These are phyloP conservation scores for Aspergillus neoniger DNA, from an alignment of 2,329 filamentous ascomycete genomes.

Conservation along the genomic window DNA sequence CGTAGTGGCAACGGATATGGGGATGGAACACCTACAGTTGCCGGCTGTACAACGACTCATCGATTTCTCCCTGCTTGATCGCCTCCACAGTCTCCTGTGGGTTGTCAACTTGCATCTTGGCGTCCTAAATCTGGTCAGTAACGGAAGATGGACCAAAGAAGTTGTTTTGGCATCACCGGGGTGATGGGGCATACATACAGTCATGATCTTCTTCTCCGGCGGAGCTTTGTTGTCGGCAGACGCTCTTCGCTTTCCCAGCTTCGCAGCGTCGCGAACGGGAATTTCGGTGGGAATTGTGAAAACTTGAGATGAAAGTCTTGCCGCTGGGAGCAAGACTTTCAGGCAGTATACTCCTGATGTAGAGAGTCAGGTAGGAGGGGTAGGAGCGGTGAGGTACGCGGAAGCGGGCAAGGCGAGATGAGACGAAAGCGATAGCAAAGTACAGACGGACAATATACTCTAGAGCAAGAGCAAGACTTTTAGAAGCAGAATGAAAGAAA, in stretches of 20 bases:
- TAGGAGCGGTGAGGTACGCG: constrained; percentile 23
- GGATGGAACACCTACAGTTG: constrained; percentile 52
- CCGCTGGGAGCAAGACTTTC: constrained; percentile 46
- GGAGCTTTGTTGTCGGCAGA: constrained; percentile 50
- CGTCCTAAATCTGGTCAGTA: constrained; percentile 42
- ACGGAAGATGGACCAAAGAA: neutral
- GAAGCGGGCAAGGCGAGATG: constrained; percentile 11
- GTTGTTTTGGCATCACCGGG: too few species aligned
- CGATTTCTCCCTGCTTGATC: constrained; percentile 66
- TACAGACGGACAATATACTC: neutral
- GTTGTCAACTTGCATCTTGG: constrained; percentile 64
- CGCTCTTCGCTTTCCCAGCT: constrained; percentile 56
- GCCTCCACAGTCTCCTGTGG: constrained; percentile 60
- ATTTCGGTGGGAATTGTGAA: constrained; percentile 48
- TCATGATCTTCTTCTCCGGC: constrained; percentile 57
- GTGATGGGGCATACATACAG: constrained; percentile 44
- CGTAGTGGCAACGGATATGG: constrained; percentile 9
- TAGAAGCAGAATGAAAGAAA: neutral
- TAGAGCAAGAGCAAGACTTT: constrained; percentile 8
- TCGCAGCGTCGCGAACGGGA: constrained; percentile 47
- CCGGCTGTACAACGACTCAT: constrained; percentile 68
- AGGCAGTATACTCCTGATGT: constrained; percentile 30
- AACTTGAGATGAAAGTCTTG: constrained; percentile 43
- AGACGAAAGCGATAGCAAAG: constrained; percentile 3
- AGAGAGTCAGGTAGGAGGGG: constrained; percentile 26